Evolutionary conservation across 169 alveolate species (phyloP).

Genomic region (Eimeria acervulina): DNA sequence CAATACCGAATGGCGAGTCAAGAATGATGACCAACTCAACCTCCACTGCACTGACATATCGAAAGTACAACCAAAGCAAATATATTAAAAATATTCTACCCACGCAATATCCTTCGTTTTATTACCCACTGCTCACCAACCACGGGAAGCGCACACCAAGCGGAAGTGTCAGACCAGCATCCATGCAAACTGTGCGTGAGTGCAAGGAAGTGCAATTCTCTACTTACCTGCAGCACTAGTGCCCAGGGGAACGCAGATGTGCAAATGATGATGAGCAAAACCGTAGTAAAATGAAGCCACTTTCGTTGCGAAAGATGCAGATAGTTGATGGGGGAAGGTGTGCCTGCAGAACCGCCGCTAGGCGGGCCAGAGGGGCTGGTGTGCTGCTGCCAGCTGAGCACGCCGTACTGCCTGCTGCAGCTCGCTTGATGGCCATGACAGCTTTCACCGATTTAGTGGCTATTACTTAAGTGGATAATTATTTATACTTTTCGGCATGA

Average conservation of each 20-base stretch:
- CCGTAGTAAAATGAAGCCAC: slow-evolving; percentile 60
- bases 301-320: slow-evolving; percentile 75
- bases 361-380: slow-evolving; percentile 83
- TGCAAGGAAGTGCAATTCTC: slow-evolving; percentile 39
- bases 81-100: background rate
- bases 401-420: slow-evolving; percentile 77
- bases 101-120: background rate
- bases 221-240: slow-evolving; percentile 73
- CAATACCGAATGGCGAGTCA: background rate
- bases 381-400: slow-evolving; percentile 82
- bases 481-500: background rate
- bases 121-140: background rate
- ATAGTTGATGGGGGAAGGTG: slow-evolving; percentile 79
- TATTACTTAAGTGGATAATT: background rate
- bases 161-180: slow-evolving; percentile 67
- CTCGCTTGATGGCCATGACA: slow-evolving; percentile 57
- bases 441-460: slow-evolving; percentile 35
- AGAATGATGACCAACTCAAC: slow-evolving; percentile 10
- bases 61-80: slow-evolving; percentile 8
- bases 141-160: slow-evolving; percentile 51
- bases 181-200: slow-evolving; percentile 51
- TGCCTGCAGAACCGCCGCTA: slow-evolving; percentile 81
- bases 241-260: slow-evolving; percentile 80
- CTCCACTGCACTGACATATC: slow-evolving; percentile 56
- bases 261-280: slow-evolving; percentile 72